Base-by-base conservation (phyloP, 176 grass and related monocot genomes). In the Thalia dealbata region DNA sequence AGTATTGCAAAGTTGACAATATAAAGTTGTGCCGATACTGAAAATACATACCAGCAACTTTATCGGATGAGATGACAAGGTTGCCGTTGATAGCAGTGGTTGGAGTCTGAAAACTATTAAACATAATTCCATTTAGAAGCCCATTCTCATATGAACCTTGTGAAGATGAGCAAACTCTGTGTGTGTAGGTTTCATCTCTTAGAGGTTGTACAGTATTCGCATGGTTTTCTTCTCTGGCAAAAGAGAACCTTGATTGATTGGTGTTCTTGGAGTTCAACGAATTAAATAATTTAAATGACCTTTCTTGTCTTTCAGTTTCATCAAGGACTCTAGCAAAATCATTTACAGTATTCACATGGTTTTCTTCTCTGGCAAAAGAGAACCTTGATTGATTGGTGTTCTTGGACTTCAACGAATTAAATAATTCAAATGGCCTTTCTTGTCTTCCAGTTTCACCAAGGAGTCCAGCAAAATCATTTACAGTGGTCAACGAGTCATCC, bases 361-460 rank as follows among this genome's bases (percentile, higher is more conserved):
- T 86, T 74, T 96, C 92, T 67, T 96, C 84, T 74, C 92, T 92
- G 69, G 92, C 92, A 85, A 96, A 96, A 67, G 90, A 86, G 86
- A 96, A 96, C 81, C 89, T 92, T 48, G 89, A 92, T 62, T 96
- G 91, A 64, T 80, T 82, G 63, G 72, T 84, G 38, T 44, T 82
- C 71, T 81, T 83, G 74, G 82, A 86, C 79, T 84, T 89, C 86
- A 84, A 88, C 43, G 84, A 73, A 43, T 76, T 85, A 69, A 86
- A 61, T 19, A 75, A 28, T 10, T 74, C 74, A 22, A 75, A 84
- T 44, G 66, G 48, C 6, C 15, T 25, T 66, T 88, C 69, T 7
- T 81, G 78, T 69, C 70, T 88, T 79, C 81, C 83, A 77, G 83
- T 84, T 86, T 83, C 81, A 29, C 68, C 80, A 71, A 92, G 78